Evolutionary conservation across 306 rosid genomes (phyloP).

Genomic region (Erythrophleum fordii): DNA sequence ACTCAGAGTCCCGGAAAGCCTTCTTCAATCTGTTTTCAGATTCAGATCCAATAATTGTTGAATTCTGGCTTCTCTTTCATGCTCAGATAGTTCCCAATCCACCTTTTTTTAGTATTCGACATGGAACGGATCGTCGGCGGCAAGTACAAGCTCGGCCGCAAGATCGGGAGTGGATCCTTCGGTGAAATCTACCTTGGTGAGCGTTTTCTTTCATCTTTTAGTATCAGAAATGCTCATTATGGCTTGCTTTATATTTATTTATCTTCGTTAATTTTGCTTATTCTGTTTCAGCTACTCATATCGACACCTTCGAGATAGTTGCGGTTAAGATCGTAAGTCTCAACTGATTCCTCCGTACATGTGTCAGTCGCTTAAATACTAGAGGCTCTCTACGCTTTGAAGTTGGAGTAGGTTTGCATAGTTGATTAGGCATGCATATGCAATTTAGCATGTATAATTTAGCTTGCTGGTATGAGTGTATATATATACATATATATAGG

Average conservation of each 20-base stretch:
- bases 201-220: background rate
- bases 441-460: constrained; percentile 14
- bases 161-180: constrained; percentile 98
- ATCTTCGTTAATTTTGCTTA: constrained; percentile 27
- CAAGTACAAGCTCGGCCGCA: constrained; percentile 92
- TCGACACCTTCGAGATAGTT: constrained; percentile 85
- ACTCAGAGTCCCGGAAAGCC: background rate
- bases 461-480: background rate
- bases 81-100: constrained; percentile 45
- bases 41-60: constrained; percentile 28
- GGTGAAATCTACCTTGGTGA: constrained; percentile 93
- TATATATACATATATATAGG: background rate
- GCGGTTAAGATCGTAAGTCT: constrained; percentile 89
- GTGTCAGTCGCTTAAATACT: background rate
- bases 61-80: constrained; percentile 35
- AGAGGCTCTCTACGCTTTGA: background rate
- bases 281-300: constrained; percentile 73
- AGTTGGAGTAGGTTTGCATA: background rate
- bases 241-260: constrained; percentile 29
- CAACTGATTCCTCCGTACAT: background rate
- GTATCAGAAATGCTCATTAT: background rate
- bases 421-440: constrained; percentile 23
- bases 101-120: constrained; percentile 28
- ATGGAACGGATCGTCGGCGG: constrained; percentile 92
- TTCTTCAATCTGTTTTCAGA: background rate